Evolutionary conservation across 169 alveolate genomes (phyloP).

Genomic region (Babesia divergens): DNA sequence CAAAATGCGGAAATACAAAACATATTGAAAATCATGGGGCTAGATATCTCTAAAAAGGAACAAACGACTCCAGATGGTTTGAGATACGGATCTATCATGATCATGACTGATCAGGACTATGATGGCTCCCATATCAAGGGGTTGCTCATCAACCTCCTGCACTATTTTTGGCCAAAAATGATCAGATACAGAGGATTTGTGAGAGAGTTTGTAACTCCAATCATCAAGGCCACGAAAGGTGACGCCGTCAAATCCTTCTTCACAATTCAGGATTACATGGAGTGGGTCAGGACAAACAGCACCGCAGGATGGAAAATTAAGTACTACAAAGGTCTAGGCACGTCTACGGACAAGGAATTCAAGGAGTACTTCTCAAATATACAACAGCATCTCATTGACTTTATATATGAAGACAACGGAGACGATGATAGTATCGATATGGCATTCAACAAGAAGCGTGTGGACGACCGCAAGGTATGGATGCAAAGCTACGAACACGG

Average conservation of each 20-base stretch:
- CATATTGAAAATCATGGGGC: constrained; percentile 94
- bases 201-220: constrained; percentile 98
- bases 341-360: constrained; percentile 97
- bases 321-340: constrained; percentile 99
- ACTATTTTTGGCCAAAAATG: constrained; percentile 98
- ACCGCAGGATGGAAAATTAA: constrained; percentile 93
- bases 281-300: constrained; percentile 88
- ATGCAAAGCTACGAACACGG: constrained; percentile 64
- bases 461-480: constrained; percentile 98
- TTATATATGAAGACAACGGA: constrained; percentile 80
- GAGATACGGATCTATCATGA: constrained; percentile 97
- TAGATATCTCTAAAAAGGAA: constrained; percentile 83
- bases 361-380: constrained; percentile 97
- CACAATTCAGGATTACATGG: constrained; percentile 96
- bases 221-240: constrained; percentile 90
- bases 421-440: constrained; percentile 96
- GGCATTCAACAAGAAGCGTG: constrained; percentile 96
- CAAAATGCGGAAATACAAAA: constrained; percentile 96
- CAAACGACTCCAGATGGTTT: constrained; percentile 86
- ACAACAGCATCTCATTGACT: constrained; percentile 88
- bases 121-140: constrained; percentile 99
- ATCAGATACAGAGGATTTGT: constrained; percentile 93
- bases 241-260: constrained; percentile 90
- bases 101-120: constrained; percentile 99
- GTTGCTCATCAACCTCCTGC: constrained; percentile 95